Base-by-base conservation (phyloP, 148 eudicot genomes). In the Chenopodium suecicum region DNA sequence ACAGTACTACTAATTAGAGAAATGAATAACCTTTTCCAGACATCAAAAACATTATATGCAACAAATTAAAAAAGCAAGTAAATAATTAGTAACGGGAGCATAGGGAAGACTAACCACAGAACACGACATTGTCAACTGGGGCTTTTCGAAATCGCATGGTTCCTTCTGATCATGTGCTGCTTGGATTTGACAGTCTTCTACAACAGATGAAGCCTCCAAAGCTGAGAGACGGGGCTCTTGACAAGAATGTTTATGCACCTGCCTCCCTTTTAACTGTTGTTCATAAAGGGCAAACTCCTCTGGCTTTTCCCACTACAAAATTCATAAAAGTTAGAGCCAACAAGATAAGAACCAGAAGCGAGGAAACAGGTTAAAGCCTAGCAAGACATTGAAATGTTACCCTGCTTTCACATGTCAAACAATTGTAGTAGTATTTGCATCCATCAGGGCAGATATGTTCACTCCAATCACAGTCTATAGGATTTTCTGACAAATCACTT, bases 401-500 rank as follows among this genome's bases (percentile, higher is more conserved):
- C 87, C 91, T 82, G 91, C 98, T 95, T 86, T 92, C 99, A 88
- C 87, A 89, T 32, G 97, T 91, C 46, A 79, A 86, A 82, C 97
- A 88, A 79, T 96, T 96, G 73, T 84, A 94, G 75, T 92, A 94
- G 76, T 96, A 96, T 63, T 84, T 83, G 86, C 85, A 65, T 82
- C 98, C 95, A 86, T 96, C 99, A 41, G 99, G 99, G 85, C 97
- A 91, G 44, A 90, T 89, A 83, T 96, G 98, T 77, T 94, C 95
- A 81, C 98, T 94, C 99, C 98, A 94, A 72, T 96, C 95, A 86
- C 97, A 92, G 19, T 90, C 92, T 52, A 79, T 48, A 63, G 78
- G 47, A 77, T 88, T 88, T 74, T 73, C 83, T 37, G 66, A 77
- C 14, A 83, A 76, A 73, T 65, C 83, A 78, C 73, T 84, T 60